phyloP scores from a whole-genome alignment of 2,329 filamentous ascomycete genomes.

The Verticillium longisporum region DNA sequence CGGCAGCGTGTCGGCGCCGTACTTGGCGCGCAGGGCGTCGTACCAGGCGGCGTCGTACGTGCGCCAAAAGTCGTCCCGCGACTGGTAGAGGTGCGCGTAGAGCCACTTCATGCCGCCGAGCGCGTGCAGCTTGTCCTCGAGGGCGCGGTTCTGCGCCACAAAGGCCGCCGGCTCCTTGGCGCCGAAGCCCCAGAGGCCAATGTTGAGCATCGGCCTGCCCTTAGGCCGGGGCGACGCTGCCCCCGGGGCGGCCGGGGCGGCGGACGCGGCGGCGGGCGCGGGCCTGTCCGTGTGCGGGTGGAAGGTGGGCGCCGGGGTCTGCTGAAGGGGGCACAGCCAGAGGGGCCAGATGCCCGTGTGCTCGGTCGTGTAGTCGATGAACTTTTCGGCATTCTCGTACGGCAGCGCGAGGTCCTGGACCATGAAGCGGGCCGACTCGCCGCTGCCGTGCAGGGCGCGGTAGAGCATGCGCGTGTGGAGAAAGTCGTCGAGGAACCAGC shows the following conservation, averaged over 20 bases:
- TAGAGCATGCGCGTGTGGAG: slow-evolving; percentile 70
- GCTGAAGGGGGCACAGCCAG: slow-evolving; percentile 51
- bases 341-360: slow-evolving; percentile 51
- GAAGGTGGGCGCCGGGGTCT: slow-evolving; percentile 42
- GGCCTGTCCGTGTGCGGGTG: slow-evolving; percentile 42
- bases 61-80: slow-evolving; percentile 62
- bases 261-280: slow-evolving; percentile 12
- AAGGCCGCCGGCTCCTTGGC: slow-evolving; percentile 52
- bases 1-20: slow-evolving; percentile 54
- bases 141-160: slow-evolving; percentile 59
- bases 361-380: slow-evolving; percentile 47
- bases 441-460: slow-evolving; percentile 61
- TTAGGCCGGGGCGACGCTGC: background rate
- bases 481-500: slow-evolving; percentile 66
- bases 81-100: slow-evolving; percentile 81
- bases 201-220: slow-evolving; percentile 45
- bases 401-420: slow-evolving; percentile 61
- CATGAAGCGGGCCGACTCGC: slow-evolving; percentile 57
- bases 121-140: slow-evolving; percentile 62
- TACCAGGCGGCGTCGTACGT: slow-evolving; percentile 56
- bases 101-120: slow-evolving; percentile 80
- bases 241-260: background rate
- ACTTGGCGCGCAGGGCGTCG: slow-evolving; percentile 54
- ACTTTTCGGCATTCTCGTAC: slow-evolving; percentile 42
- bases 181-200: slow-evolving; percentile 77